Base-by-base conservation (phyloP, 257 asterid genomes). In the Salvia splendens region DNA sequence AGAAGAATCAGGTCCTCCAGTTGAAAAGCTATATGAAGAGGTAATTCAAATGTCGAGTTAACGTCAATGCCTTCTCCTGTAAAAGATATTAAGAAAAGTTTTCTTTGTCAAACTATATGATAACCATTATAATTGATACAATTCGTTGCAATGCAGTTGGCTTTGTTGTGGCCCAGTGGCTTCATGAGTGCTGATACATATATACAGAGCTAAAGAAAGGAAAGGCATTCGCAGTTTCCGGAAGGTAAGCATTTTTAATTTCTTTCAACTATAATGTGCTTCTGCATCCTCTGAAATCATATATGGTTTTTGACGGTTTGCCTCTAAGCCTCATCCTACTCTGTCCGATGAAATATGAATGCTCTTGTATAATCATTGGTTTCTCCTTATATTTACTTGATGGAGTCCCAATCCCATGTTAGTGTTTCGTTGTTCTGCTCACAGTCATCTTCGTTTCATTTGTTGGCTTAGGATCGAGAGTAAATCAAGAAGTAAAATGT, bases 11-110 rank as follows among this genome's bases (percentile, higher is more conserved):
- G 89, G 92, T 64, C 94, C 94, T 57, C 94, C 84, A 65, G 87
- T 86, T 81, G 78, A 89, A 78, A 86, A 77, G 73, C 76, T 93
- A 67, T 90, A 93, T 65, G 95, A 89, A 61, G 97, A 93, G 98
- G 98, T 89, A 80, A 5, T 70, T 72, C 55, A 63, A 65, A 66
- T 73, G 40, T 65, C 36, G 28, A 15, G 58, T 38, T 62, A 20
- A 48, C 28, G 30, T 24, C 2, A 24, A 1, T 24, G 30, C 30
- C 30, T 24, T 24, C 30, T 24, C 30, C 30, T 24, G 30, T 2
- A 24, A 0, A 24, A 24, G 30, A 24, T 20, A 20, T 20, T 20
- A 1, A 20, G 24, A 20, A 20, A 20, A 20, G 30, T 24, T 24
- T 2, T 47, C 17, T 60, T 58, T 48, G 59, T 30, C 64, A 12